A percentile compares a stretch with the other conserved stretches of the same genome.
These are phyloP conservation scores for Rozella allomycis DNA, from an alignment of 371 early-diverging fungal genomes.

Conservation along the genomic window DNA sequence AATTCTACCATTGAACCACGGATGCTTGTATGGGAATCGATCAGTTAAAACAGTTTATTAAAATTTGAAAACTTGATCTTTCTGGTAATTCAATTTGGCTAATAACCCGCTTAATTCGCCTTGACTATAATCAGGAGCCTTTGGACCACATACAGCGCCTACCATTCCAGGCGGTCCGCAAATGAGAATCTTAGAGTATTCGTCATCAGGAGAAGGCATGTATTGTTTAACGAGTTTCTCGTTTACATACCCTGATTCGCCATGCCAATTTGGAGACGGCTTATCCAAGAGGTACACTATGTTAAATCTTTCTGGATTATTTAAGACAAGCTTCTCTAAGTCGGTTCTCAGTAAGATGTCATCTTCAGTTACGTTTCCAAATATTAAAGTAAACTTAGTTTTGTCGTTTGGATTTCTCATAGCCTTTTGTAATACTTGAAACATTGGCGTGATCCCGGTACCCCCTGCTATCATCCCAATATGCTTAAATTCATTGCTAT, in stretches of 20 bases:
- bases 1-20: too few species aligned
- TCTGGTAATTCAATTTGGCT: slow-evolving; percentile 54
- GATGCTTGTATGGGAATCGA: too few species aligned
- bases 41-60: slow-evolving; percentile 1
- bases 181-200: slow-evolving; percentile 44
- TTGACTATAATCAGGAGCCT: slow-evolving; percentile 54
- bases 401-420: slow-evolving; percentile 39
- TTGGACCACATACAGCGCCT: slow-evolving; percentile 52
- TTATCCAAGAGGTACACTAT: slow-evolving; percentile 61
- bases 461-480: slow-evolving; percentile 80
- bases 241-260: slow-evolving; percentile 43
- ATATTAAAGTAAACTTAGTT: slow-evolving; percentile 65
- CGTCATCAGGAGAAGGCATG: slow-evolving; percentile 27
- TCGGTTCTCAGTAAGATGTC: slow-evolving; percentile 67
- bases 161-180: slow-evolving; percentile 61
- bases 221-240: slow-evolving; percentile 38
- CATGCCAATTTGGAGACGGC: slow-evolving; percentile 34
- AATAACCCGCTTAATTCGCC: slow-evolving; percentile 59
- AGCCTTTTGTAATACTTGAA: slow-evolving; percentile 31
- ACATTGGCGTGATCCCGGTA: slow-evolving; percentile 83
- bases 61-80: slow-evolving; percentile 68
- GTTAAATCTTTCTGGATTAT: slow-evolving; percentile 51
- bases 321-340: slow-evolving; percentile 40
- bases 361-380: slow-evolving; percentile 56
- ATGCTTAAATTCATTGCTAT: slow-evolving; percentile 42